A percentile compares a stretch with the other conserved stretches of the same genome.
phyloP scores from a whole-genome alignment of 805 yeast species.

The Candida silvatica region DNA sequence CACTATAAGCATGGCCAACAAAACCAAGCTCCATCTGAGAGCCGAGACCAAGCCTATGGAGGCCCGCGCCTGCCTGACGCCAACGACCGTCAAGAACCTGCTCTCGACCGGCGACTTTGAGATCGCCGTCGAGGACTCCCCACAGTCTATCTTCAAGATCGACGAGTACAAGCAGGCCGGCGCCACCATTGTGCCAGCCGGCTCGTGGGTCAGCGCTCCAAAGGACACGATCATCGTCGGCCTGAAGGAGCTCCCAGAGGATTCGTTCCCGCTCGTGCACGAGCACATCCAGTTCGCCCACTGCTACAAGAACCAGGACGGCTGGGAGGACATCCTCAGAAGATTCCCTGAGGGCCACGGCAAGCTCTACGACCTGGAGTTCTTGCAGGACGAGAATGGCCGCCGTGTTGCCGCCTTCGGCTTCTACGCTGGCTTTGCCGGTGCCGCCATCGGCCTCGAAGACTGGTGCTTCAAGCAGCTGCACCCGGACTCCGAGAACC shows the following conservation, averaged over 20 bases:
- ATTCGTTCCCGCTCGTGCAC: slow-evolving; percentile 86
- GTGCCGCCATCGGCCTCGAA: slow-evolving; percentile 92
- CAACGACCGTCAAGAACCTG: slow-evolving; percentile 76
- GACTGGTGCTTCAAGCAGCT: slow-evolving; percentile 93
- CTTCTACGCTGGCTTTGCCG: slow-evolving; percentile 99
- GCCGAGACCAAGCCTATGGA: slow-evolving; percentile 97
- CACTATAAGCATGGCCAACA: too few relatives aligned
- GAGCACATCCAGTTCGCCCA: slow-evolving; percentile 99
- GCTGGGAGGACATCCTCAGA: slow-evolving; percentile 86
- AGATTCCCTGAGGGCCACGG: slow-evolving; percentile 94
- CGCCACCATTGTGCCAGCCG: slow-evolving; percentile 82
- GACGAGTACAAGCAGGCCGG: slow-evolving; percentile 77
- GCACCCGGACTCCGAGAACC: slow-evolving; percentile 54
- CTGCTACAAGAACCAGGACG: slow-evolving; percentile 95
- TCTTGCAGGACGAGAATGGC: slow-evolving; percentile 87
- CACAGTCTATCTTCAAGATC: slow-evolving; percentile 71
- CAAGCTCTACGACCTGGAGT: slow-evolving; percentile 85
- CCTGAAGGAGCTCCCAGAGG: slow-evolving; percentile 91
- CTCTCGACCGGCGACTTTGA: slow-evolving; percentile 76
- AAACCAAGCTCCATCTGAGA: slow-evolving; percentile 76
- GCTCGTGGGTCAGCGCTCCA: slow-evolving; percentile 92
- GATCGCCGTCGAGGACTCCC: slow-evolving; percentile 79
- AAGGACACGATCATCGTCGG: slow-evolving; percentile 85
- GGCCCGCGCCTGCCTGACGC: slow-evolving; percentile 96
- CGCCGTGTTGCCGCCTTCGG: slow-evolving; percentile 99